Evolutionary conservation across 2,329 filamentous ascomycete genomes (phyloP).

Genomic region (Aspergillus aculeatinus): DNA sequence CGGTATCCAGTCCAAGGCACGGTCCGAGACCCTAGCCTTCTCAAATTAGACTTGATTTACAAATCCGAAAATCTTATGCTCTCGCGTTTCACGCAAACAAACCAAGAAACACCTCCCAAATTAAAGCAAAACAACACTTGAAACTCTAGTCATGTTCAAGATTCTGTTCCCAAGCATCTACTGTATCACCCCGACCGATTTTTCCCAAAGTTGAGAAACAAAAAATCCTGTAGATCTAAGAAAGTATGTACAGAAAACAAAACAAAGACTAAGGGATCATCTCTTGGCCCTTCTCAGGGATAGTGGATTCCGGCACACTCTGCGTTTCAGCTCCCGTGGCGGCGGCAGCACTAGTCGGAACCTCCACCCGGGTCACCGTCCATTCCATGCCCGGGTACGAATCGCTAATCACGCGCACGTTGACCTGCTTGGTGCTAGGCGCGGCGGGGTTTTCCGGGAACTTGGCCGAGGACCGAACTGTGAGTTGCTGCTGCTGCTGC

Average conservation of each 20-base stretch:
- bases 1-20: neutral
- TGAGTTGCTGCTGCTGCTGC: constrained; percentile 14
- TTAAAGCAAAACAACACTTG: neutral
- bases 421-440: constrained; percentile 54
- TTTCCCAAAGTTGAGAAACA: neutral
- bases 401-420: constrained; percentile 80
- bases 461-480: constrained; percentile 32
- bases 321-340: constrained; percentile 29
- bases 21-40: neutral
- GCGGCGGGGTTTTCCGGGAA: constrained; percentile 27
- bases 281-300: constrained; percentile 16
- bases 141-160: neutral
- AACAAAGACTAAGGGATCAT: neutral
- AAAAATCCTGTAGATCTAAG: neutral
- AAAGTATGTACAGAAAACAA: neutral
- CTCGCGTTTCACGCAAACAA: neutral
- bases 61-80: neutral
- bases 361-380: constrained; percentile 51
- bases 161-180: neutral
- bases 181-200: neutral
- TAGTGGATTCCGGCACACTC: constrained; percentile 16
- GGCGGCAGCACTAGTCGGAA: constrained; percentile 36
- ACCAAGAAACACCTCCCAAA: neutral
- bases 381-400: constrained; percentile 77
- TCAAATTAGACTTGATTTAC: neutral